These are phyloP conservation scores for Mollisiaceae sp. DNA, from an alignment of 2,329 filamentous ascomycete genomes.

Conservation along the genomic window DNA sequence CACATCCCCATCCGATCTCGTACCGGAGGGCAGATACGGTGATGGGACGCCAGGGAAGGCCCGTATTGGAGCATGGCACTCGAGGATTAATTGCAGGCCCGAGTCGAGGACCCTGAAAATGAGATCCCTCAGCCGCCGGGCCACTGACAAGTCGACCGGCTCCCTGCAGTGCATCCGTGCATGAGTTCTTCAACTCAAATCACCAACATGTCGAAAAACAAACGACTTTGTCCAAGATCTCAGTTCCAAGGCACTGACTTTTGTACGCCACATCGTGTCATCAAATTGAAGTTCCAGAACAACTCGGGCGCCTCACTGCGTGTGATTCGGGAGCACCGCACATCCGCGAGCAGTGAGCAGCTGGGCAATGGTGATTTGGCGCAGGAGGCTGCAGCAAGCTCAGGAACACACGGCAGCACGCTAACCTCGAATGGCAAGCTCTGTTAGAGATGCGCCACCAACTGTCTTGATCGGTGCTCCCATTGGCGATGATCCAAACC, in stretches of 20 bases:
- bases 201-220: neutral
- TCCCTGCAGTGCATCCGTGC: slow-evolving; percentile 1
- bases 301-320: slow-evolving; percentile 11
- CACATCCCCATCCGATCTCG: neutral
- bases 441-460: slow-evolving; percentile 12
- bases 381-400: slow-evolving; percentile 11
- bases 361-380: slow-evolving; percentile 9
- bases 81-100: neutral
- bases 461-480: neutral
- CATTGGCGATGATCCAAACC: slow-evolving; percentile 10
- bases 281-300: slow-evolving; percentile 1
- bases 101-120: slow-evolving; percentile 10
- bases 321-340: slow-evolving; percentile 13
- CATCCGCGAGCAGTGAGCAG: slow-evolving; percentile 1
- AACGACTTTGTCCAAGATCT: neutral
- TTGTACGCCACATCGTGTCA: neutral
- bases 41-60: neutral
- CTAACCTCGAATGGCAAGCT: slow-evolving; percentile 8
- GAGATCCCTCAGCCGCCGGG: slow-evolving; percentile 7
- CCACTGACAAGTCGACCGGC: slow-evolving; percentile 2
- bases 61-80: slow-evolving; percentile 4
- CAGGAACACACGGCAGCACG: slow-evolving; percentile 11
- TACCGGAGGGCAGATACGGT: neutral
- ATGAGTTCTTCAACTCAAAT: neutral
- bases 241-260: neutral